Percentiles rank a stretch among this genome's conserved stretches.
Conservation (phyloP, 1,139 yeast genomes). For the Nakaseomyces delphensis region DNA sequence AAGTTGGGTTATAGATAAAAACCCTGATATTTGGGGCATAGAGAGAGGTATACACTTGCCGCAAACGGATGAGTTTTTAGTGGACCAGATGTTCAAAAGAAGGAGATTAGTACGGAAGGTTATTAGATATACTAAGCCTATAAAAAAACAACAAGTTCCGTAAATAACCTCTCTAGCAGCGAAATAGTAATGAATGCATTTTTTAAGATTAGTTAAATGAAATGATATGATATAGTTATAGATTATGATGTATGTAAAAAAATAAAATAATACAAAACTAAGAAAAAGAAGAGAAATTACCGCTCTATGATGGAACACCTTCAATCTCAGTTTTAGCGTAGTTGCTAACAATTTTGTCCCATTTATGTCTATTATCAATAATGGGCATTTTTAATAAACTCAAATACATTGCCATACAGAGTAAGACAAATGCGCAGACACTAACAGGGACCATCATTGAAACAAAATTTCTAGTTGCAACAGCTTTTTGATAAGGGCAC, state of each 20-base stretch:
- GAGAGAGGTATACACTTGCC: slow-evolving; percentile 46
- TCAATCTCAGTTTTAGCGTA: slow-evolving; percentile 44
- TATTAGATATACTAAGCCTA: slow-evolving; percentile 40
- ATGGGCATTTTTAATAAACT: slow-evolving; percentile 40
- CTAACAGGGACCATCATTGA: slow-evolving; percentile 60
- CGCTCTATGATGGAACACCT: slow-evolving; percentile 51
- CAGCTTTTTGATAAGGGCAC: slow-evolving; percentile 65
- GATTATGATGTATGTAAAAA: not conserved
- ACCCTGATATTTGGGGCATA: slow-evolving; percentile 45
- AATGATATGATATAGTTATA: not conserved
- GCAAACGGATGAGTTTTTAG: slow-evolving; percentile 44
- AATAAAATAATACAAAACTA: not conserved
- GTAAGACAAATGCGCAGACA: slow-evolving; percentile 44
- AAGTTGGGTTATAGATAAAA: slow-evolving; percentile 59
- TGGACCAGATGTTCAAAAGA: slow-evolving; percentile 48
- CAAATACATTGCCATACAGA: slow-evolving; percentile 36
- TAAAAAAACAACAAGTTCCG: too few relatives aligned
- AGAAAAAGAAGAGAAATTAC: not conserved
- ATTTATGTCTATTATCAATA: slow-evolving; percentile 46
- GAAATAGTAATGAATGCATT: not conserved
- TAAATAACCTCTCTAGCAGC: too few relatives aligned
- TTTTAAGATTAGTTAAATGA: not conserved
- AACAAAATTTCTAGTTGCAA: slow-evolving; percentile 49
- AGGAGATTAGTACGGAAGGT: slow-evolving; percentile 47
- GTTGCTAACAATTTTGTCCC: slow-evolving; percentile 43